A percentile compares a stretch with the other conserved stretches of the same genome.
Evolutionary conservation across 2,329 filamentous ascomycete species (phyloP).

Genomic region (Xylaria sp.): DNA sequence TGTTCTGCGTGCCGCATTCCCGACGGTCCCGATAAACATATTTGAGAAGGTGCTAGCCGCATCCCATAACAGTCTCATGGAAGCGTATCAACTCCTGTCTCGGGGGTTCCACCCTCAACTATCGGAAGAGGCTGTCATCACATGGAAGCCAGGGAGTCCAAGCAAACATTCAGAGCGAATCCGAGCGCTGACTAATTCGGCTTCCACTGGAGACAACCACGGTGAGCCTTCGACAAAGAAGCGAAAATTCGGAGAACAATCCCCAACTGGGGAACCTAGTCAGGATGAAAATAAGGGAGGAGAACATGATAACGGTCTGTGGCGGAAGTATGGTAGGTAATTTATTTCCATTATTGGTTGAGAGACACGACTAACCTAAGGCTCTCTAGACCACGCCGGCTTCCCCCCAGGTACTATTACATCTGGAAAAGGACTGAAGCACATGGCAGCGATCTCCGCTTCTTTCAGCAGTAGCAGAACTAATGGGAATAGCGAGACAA

Average conservation of each 20-base stretch:
- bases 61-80: conserved; percentile 50
- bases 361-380: conserved; percentile 38
- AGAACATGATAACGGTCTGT: conserved; percentile 27
- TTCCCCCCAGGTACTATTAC: conserved; percentile 54
- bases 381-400: conserved; percentile 49
- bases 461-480: conserved; percentile 43
- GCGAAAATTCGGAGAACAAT: conserved; percentile 44
- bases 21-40: conserved; percentile 49
- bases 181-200: background rate
- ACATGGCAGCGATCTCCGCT: conserved; percentile 50
- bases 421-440: conserved; percentile 49
- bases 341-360: background rate
- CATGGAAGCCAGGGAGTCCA: conserved; percentile 12
- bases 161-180: background rate
- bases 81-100: conserved; percentile 52
- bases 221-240: background rate
- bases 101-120: conserved; percentile 48
- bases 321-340: conserved; percentile 32
- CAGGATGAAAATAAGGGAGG: conserved; percentile 46
- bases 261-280: conserved; percentile 32
- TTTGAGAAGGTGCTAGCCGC: conserved; percentile 52
- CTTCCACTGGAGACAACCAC: background rate
- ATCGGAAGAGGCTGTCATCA: conserved; percentile 37
- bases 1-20: conserved; percentile 57
- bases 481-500: conserved; percentile 43